A percentile compares a stretch with the other conserved stretches of the same genome.
Conservation (phyloP, 768 basidiomycete genomes). For the Kwoniella dendrophila region DNA sequence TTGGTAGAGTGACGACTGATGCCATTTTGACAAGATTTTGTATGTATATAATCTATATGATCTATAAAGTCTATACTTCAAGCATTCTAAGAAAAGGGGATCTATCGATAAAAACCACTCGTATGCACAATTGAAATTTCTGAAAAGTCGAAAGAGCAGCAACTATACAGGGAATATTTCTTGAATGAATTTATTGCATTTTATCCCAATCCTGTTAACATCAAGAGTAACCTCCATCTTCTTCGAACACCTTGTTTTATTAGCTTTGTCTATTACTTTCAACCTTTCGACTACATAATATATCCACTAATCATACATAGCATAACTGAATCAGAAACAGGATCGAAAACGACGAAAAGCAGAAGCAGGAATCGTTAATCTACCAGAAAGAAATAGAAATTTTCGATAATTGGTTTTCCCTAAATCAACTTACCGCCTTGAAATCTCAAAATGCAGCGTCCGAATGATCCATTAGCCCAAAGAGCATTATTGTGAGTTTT, state of each 20-base stretch:
- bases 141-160: constrained; percentile 3
- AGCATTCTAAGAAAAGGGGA: no score
- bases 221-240: constrained; percentile 5
- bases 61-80: neutral
- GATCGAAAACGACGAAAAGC: no score
- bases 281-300: neutral
- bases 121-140: constrained; percentile 24
- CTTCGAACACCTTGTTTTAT: neutral
- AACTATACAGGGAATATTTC: constrained; percentile 5
- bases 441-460: constrained; percentile 42
- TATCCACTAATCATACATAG: neutral
- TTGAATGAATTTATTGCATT: constrained; percentile 19
- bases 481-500: constrained; percentile 50
- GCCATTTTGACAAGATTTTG: constrained; percentile 36
- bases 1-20: constrained; percentile 56
- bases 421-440: no score
- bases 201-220: constrained; percentile 21
- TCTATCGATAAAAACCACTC: no score
- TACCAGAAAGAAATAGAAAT: no score
- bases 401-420: no score
- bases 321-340: no score
- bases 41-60: constrained; percentile 6
- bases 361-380: no score
- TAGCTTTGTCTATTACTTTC: neutral
- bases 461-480: constrained; percentile 52